phyloP scores from a whole-genome alignment of 306 rosid genomes.

The Vicia sativa region DNA sequence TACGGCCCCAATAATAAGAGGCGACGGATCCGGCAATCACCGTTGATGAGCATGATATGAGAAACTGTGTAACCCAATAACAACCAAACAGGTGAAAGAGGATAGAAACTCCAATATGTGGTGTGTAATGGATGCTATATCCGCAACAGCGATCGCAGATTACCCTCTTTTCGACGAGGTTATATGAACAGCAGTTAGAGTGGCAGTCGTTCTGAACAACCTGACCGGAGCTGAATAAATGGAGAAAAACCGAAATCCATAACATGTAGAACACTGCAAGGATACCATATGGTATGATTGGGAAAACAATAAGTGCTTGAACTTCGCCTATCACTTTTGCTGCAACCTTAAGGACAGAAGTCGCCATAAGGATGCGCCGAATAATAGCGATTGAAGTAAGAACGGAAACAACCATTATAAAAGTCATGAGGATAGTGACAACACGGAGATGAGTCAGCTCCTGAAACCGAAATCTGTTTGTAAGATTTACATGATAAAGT shows the following conservation, averaged over 20 bases:
- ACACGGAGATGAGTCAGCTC: conserved; percentile 84
- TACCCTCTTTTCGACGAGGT: conserved; percentile 64
- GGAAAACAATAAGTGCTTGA: conserved; percentile 81
- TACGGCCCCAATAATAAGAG: conserved; percentile 91
- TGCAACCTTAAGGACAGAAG: conserved; percentile 95
- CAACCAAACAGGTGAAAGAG: conserved; percentile 92
- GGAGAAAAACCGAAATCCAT: conserved; percentile 85
- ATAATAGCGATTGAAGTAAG: conserved; percentile 89
- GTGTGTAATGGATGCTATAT: conserved; percentile 76
- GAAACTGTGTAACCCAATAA: conserved; percentile 92
- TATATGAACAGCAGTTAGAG: conserved; percentile 78
- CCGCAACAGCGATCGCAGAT: conserved; percentile 86
- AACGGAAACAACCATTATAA: conserved; percentile 69
- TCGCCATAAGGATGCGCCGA: conserved; percentile 95
- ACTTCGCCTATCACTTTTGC: conserved; percentile 97
- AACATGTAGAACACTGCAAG: conserved; percentile 89
- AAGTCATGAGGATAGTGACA: conserved; percentile 78
- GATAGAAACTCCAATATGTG: conserved; percentile 77
- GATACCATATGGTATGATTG: conserved; percentile 76
- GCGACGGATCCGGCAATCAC: conserved; percentile 98
- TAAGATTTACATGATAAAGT: conserved; percentile 30
- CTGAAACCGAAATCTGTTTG: conserved; percentile 53
- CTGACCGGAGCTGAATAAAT: conserved; percentile 90
- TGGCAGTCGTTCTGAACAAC: conserved; percentile 82
- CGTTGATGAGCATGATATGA: conserved; percentile 82